Percentiles rank a stretch among this genome's conserved stretches.
phyloP scores from a whole-genome alignment of 164 flowering plant genomes.

The Hamamelis virginiana region DNA sequence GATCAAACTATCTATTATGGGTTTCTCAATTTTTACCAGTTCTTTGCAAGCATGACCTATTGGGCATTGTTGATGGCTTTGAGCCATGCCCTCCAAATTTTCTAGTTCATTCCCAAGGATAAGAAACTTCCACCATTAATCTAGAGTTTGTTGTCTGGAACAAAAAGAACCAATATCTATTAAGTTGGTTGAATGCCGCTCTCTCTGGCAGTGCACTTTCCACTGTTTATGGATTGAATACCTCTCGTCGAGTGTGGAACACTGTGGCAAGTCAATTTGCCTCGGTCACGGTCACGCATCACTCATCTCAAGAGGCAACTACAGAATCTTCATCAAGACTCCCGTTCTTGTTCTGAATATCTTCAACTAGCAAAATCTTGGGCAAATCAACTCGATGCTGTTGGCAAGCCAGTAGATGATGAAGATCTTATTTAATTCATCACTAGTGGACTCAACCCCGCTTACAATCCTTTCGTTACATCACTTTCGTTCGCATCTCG shows the following conservation, averaged over 20 bases:
- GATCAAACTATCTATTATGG: too few relatives aligned
- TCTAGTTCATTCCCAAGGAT: too few relatives aligned
- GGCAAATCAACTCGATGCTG: not conserved
- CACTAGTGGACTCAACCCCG: not conserved
- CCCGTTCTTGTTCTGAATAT: not conserved
- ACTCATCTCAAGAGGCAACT: not conserved
- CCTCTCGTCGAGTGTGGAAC: not conserved
- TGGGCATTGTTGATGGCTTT: too few relatives aligned
- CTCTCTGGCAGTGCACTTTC: too few relatives aligned
- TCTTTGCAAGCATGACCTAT: too few relatives aligned
- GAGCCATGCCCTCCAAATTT: too few relatives aligned
- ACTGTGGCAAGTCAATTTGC: not conserved
- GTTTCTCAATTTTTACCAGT: too few relatives aligned
- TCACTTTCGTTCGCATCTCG: not conserved
- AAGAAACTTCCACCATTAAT: too few relatives aligned
- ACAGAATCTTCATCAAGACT: not conserved
- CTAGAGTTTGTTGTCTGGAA: too few relatives aligned
- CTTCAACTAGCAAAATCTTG: not conserved
- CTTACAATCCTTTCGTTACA: not conserved
- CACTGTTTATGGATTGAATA: not conserved
- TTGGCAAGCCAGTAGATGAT: not conserved
- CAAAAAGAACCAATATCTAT: too few relatives aligned
- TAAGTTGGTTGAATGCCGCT: too few relatives aligned
- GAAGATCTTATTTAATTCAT: not conserved
- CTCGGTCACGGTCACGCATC: not conserved